Percentiles rank a stretch among this genome's conserved stretches.
Evolutionary conservation across 2,329 filamentous ascomycete genomes (phyloP).

Genomic region (Fusarium domesticum): DNA sequence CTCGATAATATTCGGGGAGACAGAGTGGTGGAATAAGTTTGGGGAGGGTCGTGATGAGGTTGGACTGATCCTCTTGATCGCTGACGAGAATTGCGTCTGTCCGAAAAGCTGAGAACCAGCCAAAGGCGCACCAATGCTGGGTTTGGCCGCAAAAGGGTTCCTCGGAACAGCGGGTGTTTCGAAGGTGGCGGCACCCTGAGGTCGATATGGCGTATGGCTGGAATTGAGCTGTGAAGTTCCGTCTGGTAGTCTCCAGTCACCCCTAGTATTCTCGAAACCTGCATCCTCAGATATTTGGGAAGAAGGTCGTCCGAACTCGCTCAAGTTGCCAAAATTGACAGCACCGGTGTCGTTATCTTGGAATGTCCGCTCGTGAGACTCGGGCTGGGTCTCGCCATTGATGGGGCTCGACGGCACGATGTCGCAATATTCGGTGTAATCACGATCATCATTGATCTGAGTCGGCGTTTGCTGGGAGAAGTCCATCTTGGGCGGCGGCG

Average conservation of each 20-base stretch:
- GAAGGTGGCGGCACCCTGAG: conserved; percentile 29
- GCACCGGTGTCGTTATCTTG: conserved; percentile 50
- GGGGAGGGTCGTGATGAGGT: conserved; percentile 59
- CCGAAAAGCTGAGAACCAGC: conserved; percentile 51
- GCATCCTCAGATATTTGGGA: conserved; percentile 44
- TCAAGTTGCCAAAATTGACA: conserved; percentile 44
- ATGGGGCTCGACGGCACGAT: conserved; percentile 30
- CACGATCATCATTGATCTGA: conserved; percentile 54
- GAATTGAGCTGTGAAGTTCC: conserved; percentile 35
- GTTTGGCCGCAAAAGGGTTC: conserved; percentile 46
- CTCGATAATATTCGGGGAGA: conserved; percentile 45
- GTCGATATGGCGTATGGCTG: conserved; percentile 34
- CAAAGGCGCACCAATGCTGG: conserved; percentile 36
- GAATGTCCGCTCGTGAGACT: conserved; percentile 37
- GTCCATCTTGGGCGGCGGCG: conserved; percentile 38
- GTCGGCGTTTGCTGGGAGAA: conserved; percentile 53
- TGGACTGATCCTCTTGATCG: conserved; percentile 48
- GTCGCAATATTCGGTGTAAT: conserved; percentile 48
- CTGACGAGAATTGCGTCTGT: conserved; percentile 54
- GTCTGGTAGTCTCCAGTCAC: conserved; percentile 39
- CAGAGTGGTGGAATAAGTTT: conserved; percentile 41
- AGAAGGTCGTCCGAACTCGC: conserved; percentile 36
- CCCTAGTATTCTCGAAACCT: conserved; percentile 38
- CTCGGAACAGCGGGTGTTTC: conserved; percentile 50
- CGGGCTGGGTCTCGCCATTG: conserved; percentile 27